Percentiles rank a stretch among this genome's conserved stretches.
phyloP scores from a whole-genome alignment of 2,329 filamentous ascomycete genomes.

The Trichophyton benhamiae region DNA sequence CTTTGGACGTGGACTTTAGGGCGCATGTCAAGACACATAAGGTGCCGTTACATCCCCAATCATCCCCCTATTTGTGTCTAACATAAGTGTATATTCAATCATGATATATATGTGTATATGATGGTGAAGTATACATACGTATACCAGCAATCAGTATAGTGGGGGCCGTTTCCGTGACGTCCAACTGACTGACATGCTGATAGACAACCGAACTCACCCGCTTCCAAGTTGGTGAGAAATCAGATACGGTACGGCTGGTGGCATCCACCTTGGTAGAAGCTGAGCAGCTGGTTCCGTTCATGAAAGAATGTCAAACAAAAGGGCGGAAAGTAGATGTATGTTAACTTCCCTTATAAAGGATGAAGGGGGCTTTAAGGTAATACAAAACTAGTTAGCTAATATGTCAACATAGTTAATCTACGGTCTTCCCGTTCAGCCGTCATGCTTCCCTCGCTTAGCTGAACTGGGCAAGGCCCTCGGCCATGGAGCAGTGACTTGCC shows the following conservation, averaged over 20 bases:
- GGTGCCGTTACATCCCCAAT: conserved; percentile 5
- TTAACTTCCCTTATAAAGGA: background rate
- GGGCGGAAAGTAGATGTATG: conserved; percentile 46
- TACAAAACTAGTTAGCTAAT: background rate
- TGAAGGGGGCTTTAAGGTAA: background rate
- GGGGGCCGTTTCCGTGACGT: background rate
- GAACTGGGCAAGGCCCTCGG: conserved; percentile 45
- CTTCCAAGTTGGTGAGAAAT: conserved; percentile 52
- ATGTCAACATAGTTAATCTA: conserved; percentile 43
- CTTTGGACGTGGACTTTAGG: conserved; percentile 53
- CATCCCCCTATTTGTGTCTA: background rate
- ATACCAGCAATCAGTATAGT: background rate
- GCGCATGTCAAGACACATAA: conserved; percentile 77
- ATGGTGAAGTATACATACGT: background rate
- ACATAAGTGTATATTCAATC: background rate
- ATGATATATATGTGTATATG: background rate
- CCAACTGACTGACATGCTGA: background rate
- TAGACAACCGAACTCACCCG: conserved; percentile 51
- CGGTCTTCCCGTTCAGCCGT: conserved; percentile 54
- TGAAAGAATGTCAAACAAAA: conserved; percentile 45
- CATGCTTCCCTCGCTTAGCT: conserved; percentile 49
- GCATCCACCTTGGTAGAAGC: conserved; percentile 62
- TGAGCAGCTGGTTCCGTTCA: conserved; percentile 50
- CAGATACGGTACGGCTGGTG: conserved; percentile 46
- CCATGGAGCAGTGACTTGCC: conserved; percentile 44